Evolutionary conservation across 176 grass and related monocot genomes (phyloP).

Genomic region (Olyra latifolia): DNA sequence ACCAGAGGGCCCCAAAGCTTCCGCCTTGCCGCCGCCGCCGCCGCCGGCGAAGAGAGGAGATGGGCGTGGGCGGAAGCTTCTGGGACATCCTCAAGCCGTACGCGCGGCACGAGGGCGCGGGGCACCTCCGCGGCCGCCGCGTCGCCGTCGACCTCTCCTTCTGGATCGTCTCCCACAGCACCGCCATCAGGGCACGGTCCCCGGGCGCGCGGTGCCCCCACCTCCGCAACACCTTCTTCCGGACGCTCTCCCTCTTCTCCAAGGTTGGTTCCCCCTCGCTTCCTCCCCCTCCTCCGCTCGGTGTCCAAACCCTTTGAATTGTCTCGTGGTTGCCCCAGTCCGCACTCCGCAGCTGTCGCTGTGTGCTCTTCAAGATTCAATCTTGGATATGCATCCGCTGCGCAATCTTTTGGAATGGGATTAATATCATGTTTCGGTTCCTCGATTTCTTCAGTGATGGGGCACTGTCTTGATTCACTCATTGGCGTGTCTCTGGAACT

Average conservation of each 20-base stretch:
- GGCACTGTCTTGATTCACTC: not conserved
- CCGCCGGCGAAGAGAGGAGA: constrained; percentile 24
- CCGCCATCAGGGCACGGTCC: constrained; percentile 51
- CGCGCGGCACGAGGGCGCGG: constrained; percentile 56
- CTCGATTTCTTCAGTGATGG: not conserved
- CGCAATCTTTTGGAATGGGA: not conserved
- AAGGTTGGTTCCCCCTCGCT: constrained; percentile 46
- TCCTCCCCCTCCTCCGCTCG: not conserved
- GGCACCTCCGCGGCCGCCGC: constrained; percentile 73
- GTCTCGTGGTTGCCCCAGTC: not conserved
- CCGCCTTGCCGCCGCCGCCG: not conserved
- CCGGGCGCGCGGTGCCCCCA: constrained; percentile 63
- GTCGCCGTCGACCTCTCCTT: constrained; percentile 96
- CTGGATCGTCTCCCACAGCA: constrained; percentile 87
- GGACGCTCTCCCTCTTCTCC: constrained; percentile 85
- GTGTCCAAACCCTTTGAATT: not conserved
- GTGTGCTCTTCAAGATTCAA: not conserved
- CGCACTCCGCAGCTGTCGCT: not conserved
- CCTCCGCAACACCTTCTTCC: constrained; percentile 81
- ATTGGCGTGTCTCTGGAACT: not conserved
- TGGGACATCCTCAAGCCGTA: constrained; percentile 87
- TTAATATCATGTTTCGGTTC: not conserved
- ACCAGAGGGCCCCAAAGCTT: not conserved
- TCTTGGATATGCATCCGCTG: constrained; percentile 6
- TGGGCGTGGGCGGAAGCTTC: constrained; percentile 82